A percentile compares a stretch with the other conserved stretches of the same genome.
Evolutionary conservation across 768 basidiomycete species (phyloP).

Genomic region (Kwoniella sp.): DNA sequence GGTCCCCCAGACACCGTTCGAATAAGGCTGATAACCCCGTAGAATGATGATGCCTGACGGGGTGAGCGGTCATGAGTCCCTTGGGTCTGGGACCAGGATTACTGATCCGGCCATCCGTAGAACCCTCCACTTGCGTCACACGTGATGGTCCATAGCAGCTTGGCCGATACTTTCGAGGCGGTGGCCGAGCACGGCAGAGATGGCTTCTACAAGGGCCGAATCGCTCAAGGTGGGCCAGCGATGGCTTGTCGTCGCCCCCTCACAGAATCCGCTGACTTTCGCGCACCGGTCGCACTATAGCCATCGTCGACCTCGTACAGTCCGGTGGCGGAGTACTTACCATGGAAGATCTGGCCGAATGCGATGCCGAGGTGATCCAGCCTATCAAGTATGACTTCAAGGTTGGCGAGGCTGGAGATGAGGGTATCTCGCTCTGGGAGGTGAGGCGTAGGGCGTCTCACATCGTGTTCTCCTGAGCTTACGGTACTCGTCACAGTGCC

Average conservation of each 20-base stretch:
- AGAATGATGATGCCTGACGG: conserved; percentile 48
- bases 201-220: conserved; percentile 87
- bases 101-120: too few relatives aligned
- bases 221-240: conserved; percentile 83
- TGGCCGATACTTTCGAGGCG: conserved; percentile 77
- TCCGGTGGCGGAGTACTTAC: conserved; percentile 89
- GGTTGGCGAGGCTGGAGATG: conserved; percentile 54
- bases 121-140: conserved; percentile 70
- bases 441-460: conserved; percentile 51
- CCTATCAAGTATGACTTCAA: conserved; percentile 82
- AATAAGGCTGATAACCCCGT: background rate
- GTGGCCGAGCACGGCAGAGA: conserved; percentile 77
- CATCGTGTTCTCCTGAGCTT: background rate
- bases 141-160: conserved; percentile 70
- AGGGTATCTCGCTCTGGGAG: conserved; percentile 86
- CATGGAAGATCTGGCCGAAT: conserved; percentile 83
- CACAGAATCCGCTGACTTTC: background rate
- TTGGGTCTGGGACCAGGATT: too few relatives aligned
- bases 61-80: too few relatives aligned
- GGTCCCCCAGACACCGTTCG: background rate
- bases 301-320: conserved; percentile 58
- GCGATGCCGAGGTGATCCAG: conserved; percentile 71
- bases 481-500: conserved; percentile 59
- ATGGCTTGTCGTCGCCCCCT: too few relatives aligned
- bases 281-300: too few relatives aligned